Evolutionary conservation across 345 rosid genomes (phyloP).

Genomic region (Geranium rotundifolium): DNA sequence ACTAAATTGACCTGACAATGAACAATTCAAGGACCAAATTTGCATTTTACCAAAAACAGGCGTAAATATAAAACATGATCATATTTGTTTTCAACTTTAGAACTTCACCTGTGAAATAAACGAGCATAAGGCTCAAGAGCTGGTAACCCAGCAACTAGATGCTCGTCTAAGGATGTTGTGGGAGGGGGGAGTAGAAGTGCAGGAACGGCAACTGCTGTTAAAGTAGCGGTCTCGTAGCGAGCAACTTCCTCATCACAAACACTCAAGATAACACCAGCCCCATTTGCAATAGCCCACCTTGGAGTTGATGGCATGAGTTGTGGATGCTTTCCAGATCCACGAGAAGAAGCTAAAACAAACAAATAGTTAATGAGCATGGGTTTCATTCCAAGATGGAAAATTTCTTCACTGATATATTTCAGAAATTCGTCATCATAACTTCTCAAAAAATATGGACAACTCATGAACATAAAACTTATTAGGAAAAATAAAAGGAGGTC

Average conservation of each 20-base stretch:
- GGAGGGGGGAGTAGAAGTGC: constrained; percentile 98
- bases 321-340: constrained; percentile 97
- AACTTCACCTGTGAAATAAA: constrained; percentile 72
- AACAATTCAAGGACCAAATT: too few species aligned
- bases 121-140: constrained; percentile 97
- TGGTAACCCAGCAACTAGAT: constrained; percentile 94
- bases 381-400: too few species aligned
- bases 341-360: constrained; percentile 47
- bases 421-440: too few species aligned
- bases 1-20: too few species aligned
- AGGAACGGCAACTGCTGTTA: constrained; percentile 94
- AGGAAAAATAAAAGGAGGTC: too few species aligned
- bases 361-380: too few species aligned
- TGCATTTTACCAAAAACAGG: too few species aligned
- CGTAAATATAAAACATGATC: neutral
- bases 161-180: constrained; percentile 88
- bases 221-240: constrained; percentile 85
- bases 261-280: constrained; percentile 94
- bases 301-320: constrained; percentile 90
- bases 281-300: constrained; percentile 98
- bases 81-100: neutral
- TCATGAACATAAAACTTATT: too few species aligned
- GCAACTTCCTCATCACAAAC: constrained; percentile 98
- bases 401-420: too few species aligned
- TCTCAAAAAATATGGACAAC: too few species aligned